These are phyloP conservation scores for Madurella mycetomatis DNA, from an alignment of 2,329 filamentous ascomycete species.

Conservation along the genomic window DNA sequence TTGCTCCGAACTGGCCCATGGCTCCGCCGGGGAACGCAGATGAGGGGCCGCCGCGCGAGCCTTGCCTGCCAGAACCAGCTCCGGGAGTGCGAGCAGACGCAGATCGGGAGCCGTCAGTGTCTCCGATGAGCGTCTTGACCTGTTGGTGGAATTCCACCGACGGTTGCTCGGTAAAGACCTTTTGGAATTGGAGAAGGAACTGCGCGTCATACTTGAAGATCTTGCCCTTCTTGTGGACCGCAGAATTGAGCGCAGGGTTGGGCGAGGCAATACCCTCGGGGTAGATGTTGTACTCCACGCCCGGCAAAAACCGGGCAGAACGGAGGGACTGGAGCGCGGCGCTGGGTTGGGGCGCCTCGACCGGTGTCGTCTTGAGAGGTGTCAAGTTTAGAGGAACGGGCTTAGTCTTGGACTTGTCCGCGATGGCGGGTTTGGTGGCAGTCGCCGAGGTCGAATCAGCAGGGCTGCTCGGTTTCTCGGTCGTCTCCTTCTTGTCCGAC, in stretches of 20 bases:
- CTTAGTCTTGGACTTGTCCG: conserved; percentile 64
- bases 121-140: conserved; percentile 81
- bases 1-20: conserved; percentile 68
- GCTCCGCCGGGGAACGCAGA: conserved; percentile 41
- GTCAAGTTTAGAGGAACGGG: conserved; percentile 85
- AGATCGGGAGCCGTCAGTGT: conserved; percentile 62
- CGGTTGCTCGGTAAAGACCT: conserved; percentile 94
- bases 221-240: conserved; percentile 71
- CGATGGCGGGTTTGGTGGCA: conserved; percentile 49
- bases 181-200: conserved; percentile 94
- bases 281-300: conserved; percentile 75
- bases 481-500: conserved; percentile 43
- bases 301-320: conserved; percentile 80
- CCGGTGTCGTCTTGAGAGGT: conserved; percentile 71
- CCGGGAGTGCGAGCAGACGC: conserved; percentile 57
- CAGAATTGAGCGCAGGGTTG: conserved; percentile 83
- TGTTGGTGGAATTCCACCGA: conserved; percentile 89
- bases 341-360: conserved; percentile 89
- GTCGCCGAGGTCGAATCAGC: conserved; percentile 38
- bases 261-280: conserved; percentile 80
- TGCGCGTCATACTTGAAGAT: conserved; percentile 92
- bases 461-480: conserved; percentile 18
- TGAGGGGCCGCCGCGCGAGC: conserved; percentile 49
- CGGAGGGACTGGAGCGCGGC: conserved; percentile 90
- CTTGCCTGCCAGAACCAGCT: conserved; percentile 43